These are phyloP conservation scores for Sphenostylis stenocarpa DNA, from an alignment of 306 rosid species.

Conservation along the genomic window DNA sequence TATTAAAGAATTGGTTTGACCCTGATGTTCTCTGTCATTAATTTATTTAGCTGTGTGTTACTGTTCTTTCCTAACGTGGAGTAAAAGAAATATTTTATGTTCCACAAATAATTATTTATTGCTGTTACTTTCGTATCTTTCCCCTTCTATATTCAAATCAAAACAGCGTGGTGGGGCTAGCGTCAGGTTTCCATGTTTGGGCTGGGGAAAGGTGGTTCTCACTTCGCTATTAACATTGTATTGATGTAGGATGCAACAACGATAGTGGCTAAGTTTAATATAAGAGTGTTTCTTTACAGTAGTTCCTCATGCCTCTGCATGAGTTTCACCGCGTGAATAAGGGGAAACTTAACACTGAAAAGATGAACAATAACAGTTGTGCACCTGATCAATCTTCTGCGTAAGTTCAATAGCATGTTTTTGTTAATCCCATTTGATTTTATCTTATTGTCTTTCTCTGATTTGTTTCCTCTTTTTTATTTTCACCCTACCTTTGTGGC, in stretches of 20 bases:
- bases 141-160: slow-evolving; percentile 26
- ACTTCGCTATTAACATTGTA: slow-evolving; percentile 32
- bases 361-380: slow-evolving; percentile 37
- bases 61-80: slow-evolving; percentile 46
- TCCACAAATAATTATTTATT: slow-evolving; percentile 1
- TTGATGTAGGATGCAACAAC: slow-evolving; percentile 30
- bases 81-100: slow-evolving; percentile 40
- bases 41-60: slow-evolving; percentile 22
- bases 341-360: slow-evolving; percentile 54
- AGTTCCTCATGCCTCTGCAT: slow-evolving; percentile 59
- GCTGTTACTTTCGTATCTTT: neutral
- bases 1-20: slow-evolving; percentile 53
- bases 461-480: neutral
- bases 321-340: slow-evolving; percentile 60
- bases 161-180: slow-evolving; percentile 52
- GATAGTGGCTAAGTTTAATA: slow-evolving; percentile 32
- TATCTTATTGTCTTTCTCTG: slow-evolving; percentile 6
- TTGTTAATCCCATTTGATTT: neutral
- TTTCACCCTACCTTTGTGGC: slow-evolving; percentile 29
- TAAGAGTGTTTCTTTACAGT: slow-evolving; percentile 14
- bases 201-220: slow-evolving; percentile 23
- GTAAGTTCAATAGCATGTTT: slow-evolving; percentile 48
- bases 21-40: slow-evolving; percentile 33
- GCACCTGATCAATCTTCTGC: slow-evolving; percentile 36
- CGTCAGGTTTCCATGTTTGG: slow-evolving; percentile 46